These are phyloP conservation scores for Heterobasidion annosum DNA, from an alignment of 1,284 basidiomycete species.

Conservation along the genomic window DNA sequence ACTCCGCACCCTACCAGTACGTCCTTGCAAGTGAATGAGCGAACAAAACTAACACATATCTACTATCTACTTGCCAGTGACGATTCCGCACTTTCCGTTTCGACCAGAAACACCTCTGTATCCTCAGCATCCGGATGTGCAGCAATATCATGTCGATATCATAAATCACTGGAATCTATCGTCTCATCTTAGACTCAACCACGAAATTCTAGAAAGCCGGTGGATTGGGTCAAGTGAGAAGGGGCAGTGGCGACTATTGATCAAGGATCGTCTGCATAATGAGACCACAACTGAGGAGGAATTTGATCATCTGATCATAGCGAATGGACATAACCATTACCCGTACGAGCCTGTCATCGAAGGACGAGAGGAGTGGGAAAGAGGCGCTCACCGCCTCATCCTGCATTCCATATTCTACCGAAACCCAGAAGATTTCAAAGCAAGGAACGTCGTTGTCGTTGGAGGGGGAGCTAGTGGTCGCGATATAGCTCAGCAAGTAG, in stretches of 20 bases:
- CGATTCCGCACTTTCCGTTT: conserved; percentile 43
- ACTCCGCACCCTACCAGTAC: conserved; percentile 35
- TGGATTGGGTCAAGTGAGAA: conserved; percentile 31
- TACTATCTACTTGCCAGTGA: conserved; percentile 23
- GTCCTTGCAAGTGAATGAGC: not conserved
- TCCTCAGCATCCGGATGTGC: conserved; percentile 36
- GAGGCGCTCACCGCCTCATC: conserved; percentile 24
- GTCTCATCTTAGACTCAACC: conserved; percentile 32
- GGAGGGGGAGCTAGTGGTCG: conserved; percentile 42
- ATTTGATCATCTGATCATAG: conserved; percentile 47
- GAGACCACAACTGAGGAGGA: conserved; percentile 7
- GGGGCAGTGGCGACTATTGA: conserved; percentile 7
- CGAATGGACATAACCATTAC: conserved; percentile 44
- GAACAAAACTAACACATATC: not conserved
- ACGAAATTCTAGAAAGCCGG: conserved; percentile 25
- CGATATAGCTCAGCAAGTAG: conserved; percentile 36
- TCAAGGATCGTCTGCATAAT: conserved; percentile 8
- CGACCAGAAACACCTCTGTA: conserved; percentile 39
- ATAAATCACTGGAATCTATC: conserved; percentile 28
- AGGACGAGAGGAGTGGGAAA: conserved; percentile 38
- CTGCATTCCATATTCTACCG: conserved; percentile 50
- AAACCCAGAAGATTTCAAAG: conserved; percentile 31
- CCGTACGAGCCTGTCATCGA: conserved; percentile 34
- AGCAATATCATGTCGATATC: conserved; percentile 37
- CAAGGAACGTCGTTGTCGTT: conserved; percentile 38